Percentiles rank a stretch among this genome's conserved stretches.
Conservation (phyloP, 2,329 filamentous ascomycete genomes). For the Talaromyces albobiverticillius region DNA sequence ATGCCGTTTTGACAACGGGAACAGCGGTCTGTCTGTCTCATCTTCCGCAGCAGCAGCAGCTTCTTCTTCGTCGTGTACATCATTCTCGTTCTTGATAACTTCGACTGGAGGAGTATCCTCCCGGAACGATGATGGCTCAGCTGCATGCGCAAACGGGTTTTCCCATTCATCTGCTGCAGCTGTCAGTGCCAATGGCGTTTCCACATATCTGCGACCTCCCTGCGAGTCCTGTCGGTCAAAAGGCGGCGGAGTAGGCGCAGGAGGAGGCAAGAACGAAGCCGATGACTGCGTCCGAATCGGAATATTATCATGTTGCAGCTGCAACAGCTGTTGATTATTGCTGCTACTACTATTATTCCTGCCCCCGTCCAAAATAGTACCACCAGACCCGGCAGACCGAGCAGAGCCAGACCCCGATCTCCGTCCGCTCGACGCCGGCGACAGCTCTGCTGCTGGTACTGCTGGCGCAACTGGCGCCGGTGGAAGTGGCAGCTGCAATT, state of each 20-base stretch:
- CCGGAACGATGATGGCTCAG: neutral
- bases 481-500: neutral
- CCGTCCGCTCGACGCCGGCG: neutral
- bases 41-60: slow-evolving; percentile 7
- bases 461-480: neutral
- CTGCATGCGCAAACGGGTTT: slow-evolving; percentile 10
- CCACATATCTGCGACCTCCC: slow-evolving; percentile 9
- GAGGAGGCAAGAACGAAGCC: slow-evolving; percentile 24
- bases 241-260: slow-evolving; percentile 30
- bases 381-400: too few relatives aligned
- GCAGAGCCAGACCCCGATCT: slow-evolving; percentile 20
- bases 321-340: neutral
- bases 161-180: slow-evolving; percentile 11
- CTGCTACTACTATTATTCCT: neutral
- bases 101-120: slow-evolving; percentile 3
- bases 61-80: neutral
- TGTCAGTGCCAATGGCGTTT: slow-evolving; percentile 11
- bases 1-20: slow-evolving; percentile 20
- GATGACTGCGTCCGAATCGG: slow-evolving; percentile 2
- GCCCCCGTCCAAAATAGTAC: too few relatives aligned
- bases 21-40: neutral
- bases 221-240: slow-evolving; percentile 15
- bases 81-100: neutral
- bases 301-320: neutral
- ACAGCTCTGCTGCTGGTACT: neutral